A percentile compares a stretch with the other conserved stretches of the same genome.
Evolutionary conservation across 768 basidiomycete species (phyloP).

Genomic region (Serpula lacrymans): DNA sequence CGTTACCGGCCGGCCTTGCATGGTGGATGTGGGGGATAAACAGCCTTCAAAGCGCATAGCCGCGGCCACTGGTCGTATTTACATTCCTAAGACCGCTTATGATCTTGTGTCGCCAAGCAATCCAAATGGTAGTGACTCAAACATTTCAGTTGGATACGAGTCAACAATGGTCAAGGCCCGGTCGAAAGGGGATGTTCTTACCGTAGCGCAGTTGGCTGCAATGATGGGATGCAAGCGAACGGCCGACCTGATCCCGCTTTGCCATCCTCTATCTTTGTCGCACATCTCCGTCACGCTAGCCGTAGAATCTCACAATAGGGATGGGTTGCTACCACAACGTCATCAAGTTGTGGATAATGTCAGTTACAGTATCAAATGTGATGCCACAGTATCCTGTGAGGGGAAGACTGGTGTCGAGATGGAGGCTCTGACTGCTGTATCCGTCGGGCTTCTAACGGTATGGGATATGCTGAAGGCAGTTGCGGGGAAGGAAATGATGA

Average conservation of each 20-base stretch:
- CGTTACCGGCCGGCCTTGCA: constrained; percentile 61
- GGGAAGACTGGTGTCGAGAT: constrained; percentile 90
- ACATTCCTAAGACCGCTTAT: constrained; percentile 62
- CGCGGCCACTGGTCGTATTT: constrained; percentile 73
- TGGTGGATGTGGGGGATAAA: constrained; percentile 82
- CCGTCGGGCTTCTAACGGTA: constrained; percentile 72
- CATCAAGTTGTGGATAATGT: constrained; percentile 1
- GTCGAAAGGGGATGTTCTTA: constrained; percentile 67
- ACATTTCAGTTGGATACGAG: no score
- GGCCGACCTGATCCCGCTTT: constrained; percentile 79
- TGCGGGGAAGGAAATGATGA: constrained; percentile 84
- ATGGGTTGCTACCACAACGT: not conserved
- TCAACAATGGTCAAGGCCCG: constrained; percentile 48
- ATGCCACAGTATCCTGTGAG: constrained; percentile 68
- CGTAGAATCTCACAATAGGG: constrained; percentile 33
- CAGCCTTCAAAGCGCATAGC: constrained; percentile 58
- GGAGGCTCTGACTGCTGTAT: constrained; percentile 88
- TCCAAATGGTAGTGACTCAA: constrained; percentile 4
- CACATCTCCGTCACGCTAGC: constrained; percentile 63
- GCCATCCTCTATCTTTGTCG: constrained; percentile 77
- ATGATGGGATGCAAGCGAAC: constrained; percentile 89
- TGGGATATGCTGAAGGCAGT: constrained; percentile 96
- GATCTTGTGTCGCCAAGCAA: constrained; percentile 46
- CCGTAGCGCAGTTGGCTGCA: constrained; percentile 78
- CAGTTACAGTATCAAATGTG: constrained; percentile 53